Evolutionary conservation across 768 basidiomycete species (phyloP).

Genomic region (Trichaptum fuscoviolaceum): DNA sequence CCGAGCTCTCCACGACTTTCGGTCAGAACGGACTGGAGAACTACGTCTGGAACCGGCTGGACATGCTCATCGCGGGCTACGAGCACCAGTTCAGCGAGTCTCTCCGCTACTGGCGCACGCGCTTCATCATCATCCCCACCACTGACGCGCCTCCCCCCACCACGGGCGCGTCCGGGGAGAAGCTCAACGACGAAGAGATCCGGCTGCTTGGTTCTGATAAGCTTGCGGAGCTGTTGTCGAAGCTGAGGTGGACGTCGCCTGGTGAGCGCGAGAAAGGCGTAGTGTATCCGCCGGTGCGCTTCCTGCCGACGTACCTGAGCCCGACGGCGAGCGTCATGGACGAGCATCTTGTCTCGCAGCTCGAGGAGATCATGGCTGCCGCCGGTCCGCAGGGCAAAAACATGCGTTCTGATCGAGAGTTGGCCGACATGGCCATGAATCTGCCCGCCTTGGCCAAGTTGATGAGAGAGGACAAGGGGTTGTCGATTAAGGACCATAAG

Average conservation of each 20-base stretch:
- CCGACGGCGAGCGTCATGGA: slow-evolving; percentile 79
- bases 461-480: slow-evolving; percentile 81
- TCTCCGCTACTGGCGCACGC: slow-evolving; percentile 88
- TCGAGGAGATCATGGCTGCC: slow-evolving; percentile 70
- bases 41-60: slow-evolving; percentile 86
- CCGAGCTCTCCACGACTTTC: slow-evolving; percentile 70
- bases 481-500: slow-evolving; percentile 76
- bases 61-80: slow-evolving; percentile 82
- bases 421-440: slow-evolving; percentile 49
- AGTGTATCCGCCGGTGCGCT: slow-evolving; percentile 51
- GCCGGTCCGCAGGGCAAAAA: slow-evolving; percentile 73
- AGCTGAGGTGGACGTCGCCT: slow-evolving; percentile 70
- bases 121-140: slow-evolving; percentile 90
- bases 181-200: slow-evolving; percentile 80
- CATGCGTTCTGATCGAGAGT: slow-evolving; percentile 71
- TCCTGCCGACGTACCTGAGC: slow-evolving; percentile 81
- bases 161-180: slow-evolving; percentile 62
- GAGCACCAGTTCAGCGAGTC: slow-evolving; percentile 77
- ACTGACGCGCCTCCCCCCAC: slow-evolving; percentile 56
- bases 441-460: slow-evolving; percentile 65
- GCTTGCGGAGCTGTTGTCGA: slow-evolving; percentile 83
- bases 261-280: slow-evolving; percentile 41
- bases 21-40: slow-evolving; percentile 74
- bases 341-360: slow-evolving; percentile 67
- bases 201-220: slow-evolving; percentile 88